A percentile compares a stretch with the other conserved stretches of the same genome.
These are phyloP conservation scores for Mortierella sp. DNA, from an alignment of 371 early-diverging fungal genomes.

Conservation along the genomic window DNA sequence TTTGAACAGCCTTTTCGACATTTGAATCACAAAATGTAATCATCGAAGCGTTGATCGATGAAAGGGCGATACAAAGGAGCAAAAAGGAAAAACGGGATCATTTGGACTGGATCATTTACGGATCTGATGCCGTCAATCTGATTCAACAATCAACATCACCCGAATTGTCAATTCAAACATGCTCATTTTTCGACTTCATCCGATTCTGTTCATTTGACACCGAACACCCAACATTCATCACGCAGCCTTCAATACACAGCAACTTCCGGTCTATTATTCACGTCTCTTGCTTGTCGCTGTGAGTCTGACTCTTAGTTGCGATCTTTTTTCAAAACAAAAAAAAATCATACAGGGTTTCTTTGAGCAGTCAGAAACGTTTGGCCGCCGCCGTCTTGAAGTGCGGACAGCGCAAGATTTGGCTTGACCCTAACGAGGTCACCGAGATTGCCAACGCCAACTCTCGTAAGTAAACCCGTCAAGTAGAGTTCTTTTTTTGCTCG, in stretches of 20 bases:
- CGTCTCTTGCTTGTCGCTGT: neutral
- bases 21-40: conserved; percentile 24
- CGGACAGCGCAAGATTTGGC: conserved; percentile 99
- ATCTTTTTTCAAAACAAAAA: too few relatives aligned
- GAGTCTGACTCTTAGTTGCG: conserved; percentile 5
- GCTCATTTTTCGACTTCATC: conserved; percentile 11
- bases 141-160: neutral
- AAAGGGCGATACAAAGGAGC: neutral
- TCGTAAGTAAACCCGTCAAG: conserved; percentile 68
- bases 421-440: conserved; percentile 97
- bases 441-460: conserved; percentile 98
- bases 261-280: neutral
- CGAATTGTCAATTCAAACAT: conserved; percentile 11
- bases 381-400: conserved; percentile 99
- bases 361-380: conserved; percentile 93
- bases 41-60: too few relatives aligned
- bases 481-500: neutral
- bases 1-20: too few relatives aligned
- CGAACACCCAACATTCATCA: neutral
- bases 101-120: conserved; percentile 3
- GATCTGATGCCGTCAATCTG: conserved; percentile 11
- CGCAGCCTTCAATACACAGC: neutral
- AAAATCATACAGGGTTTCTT: conserved; percentile 75
- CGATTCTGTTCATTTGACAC: neutral
- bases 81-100: conserved; percentile 5